Evolutionary conservation across 441 rosid species (phyloP).

Genomic region (Brassica balearica): DNA sequence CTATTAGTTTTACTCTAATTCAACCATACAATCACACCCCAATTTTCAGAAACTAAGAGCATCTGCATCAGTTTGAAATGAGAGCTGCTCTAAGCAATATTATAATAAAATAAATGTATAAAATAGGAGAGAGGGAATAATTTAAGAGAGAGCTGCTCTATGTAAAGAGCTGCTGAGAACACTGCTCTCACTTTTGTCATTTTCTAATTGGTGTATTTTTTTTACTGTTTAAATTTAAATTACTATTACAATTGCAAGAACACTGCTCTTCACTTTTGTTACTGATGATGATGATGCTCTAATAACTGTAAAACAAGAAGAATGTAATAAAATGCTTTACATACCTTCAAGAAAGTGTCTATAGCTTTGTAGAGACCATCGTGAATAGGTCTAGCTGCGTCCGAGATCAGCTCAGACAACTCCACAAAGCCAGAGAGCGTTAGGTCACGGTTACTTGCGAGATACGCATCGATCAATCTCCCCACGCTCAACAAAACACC

Average conservation of each 20-base stretch:
- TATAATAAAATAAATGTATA: no score
- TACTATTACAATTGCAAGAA: no score
- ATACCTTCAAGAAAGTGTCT: constrained; percentile 83
- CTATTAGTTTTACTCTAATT: no score
- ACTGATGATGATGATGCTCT: no score
- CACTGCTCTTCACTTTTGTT: no score
- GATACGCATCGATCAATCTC: constrained; percentile 74
- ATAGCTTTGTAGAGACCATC: constrained; percentile 89
- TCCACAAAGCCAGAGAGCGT: constrained; percentile 60
- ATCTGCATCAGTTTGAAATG: background rate
- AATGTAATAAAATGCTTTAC: background rate
- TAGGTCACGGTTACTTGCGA: constrained; percentile 56
- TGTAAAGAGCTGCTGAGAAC: background rate
- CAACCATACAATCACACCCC: no score
- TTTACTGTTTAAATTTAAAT: background rate
- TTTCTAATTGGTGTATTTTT: no score
- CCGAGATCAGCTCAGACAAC: constrained; percentile 65
- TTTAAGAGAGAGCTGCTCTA: background rate
- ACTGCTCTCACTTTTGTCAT: background rate
- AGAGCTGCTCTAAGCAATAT: background rate
- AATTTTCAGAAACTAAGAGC: background rate
- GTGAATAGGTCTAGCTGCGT: constrained; percentile 73
- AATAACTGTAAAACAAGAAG: background rate
- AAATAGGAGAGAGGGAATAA: background rate
- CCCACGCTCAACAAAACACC: constrained; percentile 69